Conservation (phyloP, 768 basidiomycete species). For the Fistulinella prunicolor region DNA sequence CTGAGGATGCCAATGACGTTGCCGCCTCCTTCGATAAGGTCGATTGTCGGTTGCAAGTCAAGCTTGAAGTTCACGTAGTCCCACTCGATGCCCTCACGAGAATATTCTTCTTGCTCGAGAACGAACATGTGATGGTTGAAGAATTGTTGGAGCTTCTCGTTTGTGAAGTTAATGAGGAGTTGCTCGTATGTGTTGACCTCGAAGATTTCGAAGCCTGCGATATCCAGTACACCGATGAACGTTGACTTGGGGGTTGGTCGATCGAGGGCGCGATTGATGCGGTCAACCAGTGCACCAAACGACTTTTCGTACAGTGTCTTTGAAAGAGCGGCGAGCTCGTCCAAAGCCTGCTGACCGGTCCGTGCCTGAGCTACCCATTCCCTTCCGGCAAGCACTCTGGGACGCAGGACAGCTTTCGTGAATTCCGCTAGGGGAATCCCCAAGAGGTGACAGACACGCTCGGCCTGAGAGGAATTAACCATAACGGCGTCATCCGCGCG, state of each 20-base stretch:
- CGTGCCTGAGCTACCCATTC: slow-evolving; percentile 97
- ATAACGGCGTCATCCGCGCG: slow-evolving; percentile 77
- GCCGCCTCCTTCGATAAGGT: slow-evolving; percentile 85
- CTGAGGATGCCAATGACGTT: slow-evolving; percentile 82
- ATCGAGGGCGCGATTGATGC: slow-evolving; percentile 92
- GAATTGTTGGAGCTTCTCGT: slow-evolving; percentile 97
- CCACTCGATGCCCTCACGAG: slow-evolving; percentile 96
- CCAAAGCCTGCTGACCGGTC: slow-evolving; percentile 86
- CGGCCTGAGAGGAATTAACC: slow-evolving; percentile 81
- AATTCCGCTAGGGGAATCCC: slow-evolving; percentile 88
- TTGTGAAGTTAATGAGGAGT: slow-evolving; percentile 97
- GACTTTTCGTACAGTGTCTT: slow-evolving; percentile 98
- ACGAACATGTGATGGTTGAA: slow-evolving; percentile 99
- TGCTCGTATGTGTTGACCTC: slow-evolving; percentile 95
- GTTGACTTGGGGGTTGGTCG: slow-evolving; percentile 88
- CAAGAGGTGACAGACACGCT: slow-evolving; percentile 85
- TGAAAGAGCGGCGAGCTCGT: slow-evolving; percentile 87
- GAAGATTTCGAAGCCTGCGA: slow-evolving; percentile 98
- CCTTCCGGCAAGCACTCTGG: slow-evolving; percentile 88
- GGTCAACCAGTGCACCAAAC: slow-evolving; percentile 89
- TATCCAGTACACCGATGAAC: slow-evolving; percentile 98
- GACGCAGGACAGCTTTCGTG: slow-evolving; percentile 81
- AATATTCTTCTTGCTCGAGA: slow-evolving; percentile 97
- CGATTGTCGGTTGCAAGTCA: slow-evolving; percentile 97
- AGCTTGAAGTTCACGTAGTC: slow-evolving; percentile 97